Conservation (phyloP, 805 yeast genomes). For the Ogataea ramenticola region DNA sequence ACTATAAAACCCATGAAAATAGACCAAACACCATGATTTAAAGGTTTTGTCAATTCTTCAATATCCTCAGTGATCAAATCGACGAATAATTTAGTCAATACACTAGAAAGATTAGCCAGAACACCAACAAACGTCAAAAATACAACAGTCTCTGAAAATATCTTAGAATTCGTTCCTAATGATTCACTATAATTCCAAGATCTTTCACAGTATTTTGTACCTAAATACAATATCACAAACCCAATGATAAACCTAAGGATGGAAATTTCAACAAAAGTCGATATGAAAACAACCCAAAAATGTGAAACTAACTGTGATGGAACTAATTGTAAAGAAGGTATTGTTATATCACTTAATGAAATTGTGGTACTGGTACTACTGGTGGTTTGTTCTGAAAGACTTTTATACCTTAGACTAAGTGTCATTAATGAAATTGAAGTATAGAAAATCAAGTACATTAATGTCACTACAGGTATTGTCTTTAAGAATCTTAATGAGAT, state of each 20-base stretch:
- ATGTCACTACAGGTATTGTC: slow-evolving; percentile 40
- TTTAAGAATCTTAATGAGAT: slow-evolving; percentile 4
- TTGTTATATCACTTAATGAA: slow-evolving; percentile 30
- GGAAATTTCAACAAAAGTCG: slow-evolving; percentile 58
- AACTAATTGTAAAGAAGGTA: slow-evolving; percentile 57
- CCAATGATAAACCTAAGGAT: slow-evolving; percentile 38
- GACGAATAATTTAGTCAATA: slow-evolving; percentile 27
- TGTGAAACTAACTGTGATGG: slow-evolving; percentile 47
- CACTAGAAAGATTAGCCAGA: slow-evolving; percentile 47
- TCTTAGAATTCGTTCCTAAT: slow-evolving; percentile 8
- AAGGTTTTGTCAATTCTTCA: slow-evolving; percentile 33
- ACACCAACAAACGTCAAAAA: slow-evolving; percentile 48
- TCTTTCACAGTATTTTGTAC: slow-evolving; percentile 40
- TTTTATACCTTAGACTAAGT: slow-evolving; percentile 32
- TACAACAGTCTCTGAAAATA: slow-evolving; percentile 35
- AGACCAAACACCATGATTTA: slow-evolving; percentile 43
- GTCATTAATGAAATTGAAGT: slow-evolving; percentile 33
- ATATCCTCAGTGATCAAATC: slow-evolving; percentile 31
- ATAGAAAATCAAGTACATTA: slow-evolving; percentile 33
- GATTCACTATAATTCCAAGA: slow-evolving; percentile 33
- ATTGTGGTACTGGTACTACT: not conserved
- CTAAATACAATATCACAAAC: slow-evolving; percentile 27
- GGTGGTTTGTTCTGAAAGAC: slow-evolving; percentile 17
- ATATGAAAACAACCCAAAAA: slow-evolving; percentile 60
- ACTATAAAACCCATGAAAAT: slow-evolving; percentile 48